Base-by-base conservation (phyloP, 371 early-diverging fungal genomes). In the Smittium mucronatum region DNA sequence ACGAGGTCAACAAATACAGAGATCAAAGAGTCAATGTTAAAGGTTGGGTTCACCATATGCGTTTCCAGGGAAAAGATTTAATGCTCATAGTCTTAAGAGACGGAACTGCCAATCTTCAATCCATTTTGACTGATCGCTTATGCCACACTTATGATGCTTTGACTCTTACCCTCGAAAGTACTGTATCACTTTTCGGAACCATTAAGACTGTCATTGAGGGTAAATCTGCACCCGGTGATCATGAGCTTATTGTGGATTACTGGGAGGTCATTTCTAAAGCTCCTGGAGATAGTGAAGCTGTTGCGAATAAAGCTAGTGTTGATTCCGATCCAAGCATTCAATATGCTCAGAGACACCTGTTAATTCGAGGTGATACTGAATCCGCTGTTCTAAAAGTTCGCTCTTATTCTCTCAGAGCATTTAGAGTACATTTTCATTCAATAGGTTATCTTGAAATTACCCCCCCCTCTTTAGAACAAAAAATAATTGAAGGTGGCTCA, bases 401-500 rank as follows among this genome's bases (percentile, higher is more conserved):
- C 70, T 84, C 94, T 47, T 78, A 89, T 59, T 85, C 96, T 17
- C 82, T 99, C 81, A 88, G 88, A 68, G 89, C 92, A 8, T 95
- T 98, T 88, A 92, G 99, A 78, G 91, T 91, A 70, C 93, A 92
- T 84, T 99, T 95, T 79, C 89, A 93, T 58, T 73, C 80, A 63
- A 84, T 85, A 36, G 86, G 87, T 15, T 92, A 93, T 76, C 84
- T 84, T 68, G 99, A 99, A 82, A 92, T 99, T 34, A 99, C 94
- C 11, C 99, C 99, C 32, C 99, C 99, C 29, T 90, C 94, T 75
- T 91, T 99, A 91, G 99, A 99, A n/a, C 98, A 99, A 83, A 99
- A 99, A 63, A 98, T 99, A 81, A 99, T 98, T 30, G 99, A 99
- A 84, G 99, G 99, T 73, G 99, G 99, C 16, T 86, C 91, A 58